Evolutionary conservation across 2,329 filamentous ascomycete species (phyloP).

Genomic region (Macrophomina phaseolina): DNA sequence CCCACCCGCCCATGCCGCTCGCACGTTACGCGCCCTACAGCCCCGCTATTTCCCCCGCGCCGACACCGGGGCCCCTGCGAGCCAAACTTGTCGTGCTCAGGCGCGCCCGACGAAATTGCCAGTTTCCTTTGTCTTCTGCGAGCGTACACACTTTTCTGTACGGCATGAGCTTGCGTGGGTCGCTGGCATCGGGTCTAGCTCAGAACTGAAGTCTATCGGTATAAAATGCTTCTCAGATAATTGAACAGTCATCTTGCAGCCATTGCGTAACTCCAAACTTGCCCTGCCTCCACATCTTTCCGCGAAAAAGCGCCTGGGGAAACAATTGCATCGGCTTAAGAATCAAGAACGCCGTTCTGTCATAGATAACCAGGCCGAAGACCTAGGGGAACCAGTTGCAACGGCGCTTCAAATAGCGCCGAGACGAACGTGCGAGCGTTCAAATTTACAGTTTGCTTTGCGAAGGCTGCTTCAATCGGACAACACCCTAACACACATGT

Average conservation of each 20-base stretch:
- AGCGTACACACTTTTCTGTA: background rate
- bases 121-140: background rate
- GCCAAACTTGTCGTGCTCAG: background rate
- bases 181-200: background rate
- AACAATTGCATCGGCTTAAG: slow-evolving; percentile 9
- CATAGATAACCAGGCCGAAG: background rate
- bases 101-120: background rate
- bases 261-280: slow-evolving; percentile 9
- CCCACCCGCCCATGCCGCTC: slow-evolving; percentile 2
- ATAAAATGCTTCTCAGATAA: background rate
- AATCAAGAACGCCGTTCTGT: background rate
- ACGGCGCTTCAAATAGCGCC: slow-evolving; percentile 15
- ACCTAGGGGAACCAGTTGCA: background rate
- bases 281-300: slow-evolving; percentile 13
- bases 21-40: background rate
- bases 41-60: slow-evolving; percentile 21
- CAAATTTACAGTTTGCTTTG: slow-evolving; percentile 31
- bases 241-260: background rate
- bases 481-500: slow-evolving; percentile 52
- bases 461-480: slow-evolving; percentile 53
- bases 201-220: slow-evolving; percentile 9
- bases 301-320: slow-evolving; percentile 7
- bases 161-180: too few species aligned
- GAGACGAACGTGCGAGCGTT: background rate
- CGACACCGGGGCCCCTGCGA: slow-evolving; percentile 2